Evolutionary conservation across 2,329 filamentous ascomycete species (phyloP), one percentile per base, ranked within the genome.

Genomic region (Ophiostoma sp.): DNA sequence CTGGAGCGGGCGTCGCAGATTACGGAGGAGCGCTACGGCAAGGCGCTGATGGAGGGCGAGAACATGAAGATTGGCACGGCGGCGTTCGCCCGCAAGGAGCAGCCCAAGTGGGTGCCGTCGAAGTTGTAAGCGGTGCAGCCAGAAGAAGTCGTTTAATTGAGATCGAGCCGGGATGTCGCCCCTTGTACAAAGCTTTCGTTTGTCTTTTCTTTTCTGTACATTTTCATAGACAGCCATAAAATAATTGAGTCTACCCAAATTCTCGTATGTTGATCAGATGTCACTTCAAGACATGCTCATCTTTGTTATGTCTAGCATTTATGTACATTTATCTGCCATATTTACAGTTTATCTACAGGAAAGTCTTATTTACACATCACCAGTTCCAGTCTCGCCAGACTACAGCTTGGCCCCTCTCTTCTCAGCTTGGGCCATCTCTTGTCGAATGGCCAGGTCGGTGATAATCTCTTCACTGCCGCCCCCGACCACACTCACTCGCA

Each of bases 381-480:
- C 22, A 31, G n/a, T 19, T 25, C 19, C 36, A 5, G 2, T 22
- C 19, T 28, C 31, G 39, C 8, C 22, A 9, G 7, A 19, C 36
- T 36, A 76, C 48, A 77, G 39, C 12, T 72, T 75, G 2, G 71
- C 82, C 1, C 78, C 82, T 1, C 78, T 69, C 48, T 68, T 74
- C 42, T 66, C 55, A 2, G 74, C 45, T 57, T 64, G 59, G 31
- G 68, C 69, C 50, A 73, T 70, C 76, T 88, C 86, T 76, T 87
- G 84, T 4, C 84, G 82, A n/a, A 87, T 81, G 1, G 85, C 84
- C 48, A 88, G 76, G 75, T 88, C 86, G 0, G 83, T 82, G 63
- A 88, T 81, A 71, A 88, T 87, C 78, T 88, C 87, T 74, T 88
- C 87, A 73, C 86, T 87, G 0, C 86, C 87, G 12, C 86, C 86